phyloP scores from a whole-genome alignment of 2,329 filamentous ascomycete species.

The Xylariaceae sp. region DNA sequence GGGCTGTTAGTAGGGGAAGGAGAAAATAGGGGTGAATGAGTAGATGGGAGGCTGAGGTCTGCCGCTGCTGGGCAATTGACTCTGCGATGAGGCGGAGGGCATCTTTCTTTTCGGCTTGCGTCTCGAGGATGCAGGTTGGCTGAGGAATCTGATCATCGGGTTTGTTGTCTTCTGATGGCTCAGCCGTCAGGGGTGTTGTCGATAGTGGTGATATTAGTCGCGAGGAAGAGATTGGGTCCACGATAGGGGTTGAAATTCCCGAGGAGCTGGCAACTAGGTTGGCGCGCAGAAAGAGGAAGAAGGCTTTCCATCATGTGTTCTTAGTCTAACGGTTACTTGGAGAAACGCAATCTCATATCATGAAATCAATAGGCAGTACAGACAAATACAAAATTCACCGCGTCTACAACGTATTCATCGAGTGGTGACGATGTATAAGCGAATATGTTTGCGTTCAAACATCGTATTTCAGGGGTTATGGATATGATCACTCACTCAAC shows the following conservation, averaged over 20 bases:
- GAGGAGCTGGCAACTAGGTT: conserved; percentile 66
- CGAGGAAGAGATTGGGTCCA: conserved; percentile 48
- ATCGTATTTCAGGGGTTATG: too few species aligned
- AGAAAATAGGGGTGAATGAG: conserved; percentile 57
- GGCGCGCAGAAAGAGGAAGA: conserved; percentile 75
- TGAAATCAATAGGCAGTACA: too few species aligned
- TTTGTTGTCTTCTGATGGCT: conserved; percentile 35
- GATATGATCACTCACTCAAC: too few species aligned
- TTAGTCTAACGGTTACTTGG: conserved; percentile 15
- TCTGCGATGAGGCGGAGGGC: conserved; percentile 72
- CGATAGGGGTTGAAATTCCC: conserved; percentile 58
- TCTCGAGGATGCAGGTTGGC: conserved; percentile 52
- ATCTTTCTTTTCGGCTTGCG: conserved; percentile 56
- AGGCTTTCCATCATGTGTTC: conserved; percentile 50
- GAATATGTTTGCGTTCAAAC: too few species aligned
- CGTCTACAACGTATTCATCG: too few species aligned
- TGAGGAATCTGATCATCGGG: conserved; percentile 58
- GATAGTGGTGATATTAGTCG: conserved; percentile 33
- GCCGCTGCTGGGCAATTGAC: conserved; percentile 76
- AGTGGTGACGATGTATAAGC: too few species aligned
- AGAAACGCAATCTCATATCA: too few species aligned
- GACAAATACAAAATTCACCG: too few species aligned
- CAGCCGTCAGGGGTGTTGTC: conserved; percentile 35
- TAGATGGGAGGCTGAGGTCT: conserved; percentile 58
- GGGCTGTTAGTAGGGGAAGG: conserved; percentile 40